phyloP scores from a whole-genome alignment of 176 grass and related monocot genomes.

The Tillandsia fasciculata region DNA sequence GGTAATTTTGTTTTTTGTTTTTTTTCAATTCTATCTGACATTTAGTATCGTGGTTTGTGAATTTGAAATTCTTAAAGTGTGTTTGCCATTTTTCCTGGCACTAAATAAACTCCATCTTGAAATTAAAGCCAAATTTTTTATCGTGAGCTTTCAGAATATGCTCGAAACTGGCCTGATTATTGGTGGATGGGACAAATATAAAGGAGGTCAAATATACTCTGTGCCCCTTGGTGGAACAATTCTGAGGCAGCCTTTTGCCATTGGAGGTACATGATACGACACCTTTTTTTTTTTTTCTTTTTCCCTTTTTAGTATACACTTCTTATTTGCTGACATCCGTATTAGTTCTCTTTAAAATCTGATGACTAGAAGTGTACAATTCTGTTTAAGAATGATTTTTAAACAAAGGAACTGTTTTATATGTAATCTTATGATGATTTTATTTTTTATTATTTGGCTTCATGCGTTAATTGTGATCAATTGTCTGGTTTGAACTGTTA shows the following conservation, averaged over 20 bases:
- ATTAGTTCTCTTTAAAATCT: too few relatives aligned
- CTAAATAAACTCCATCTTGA: too few relatives aligned
- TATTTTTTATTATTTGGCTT: too few relatives aligned
- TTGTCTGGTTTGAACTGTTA: too few relatives aligned
- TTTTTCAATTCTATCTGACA: not conserved
- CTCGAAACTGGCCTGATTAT: slow-evolving; percentile 91
- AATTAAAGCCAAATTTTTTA: not conserved
- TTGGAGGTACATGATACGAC: slow-evolving; percentile 53
- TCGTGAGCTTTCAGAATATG: slow-evolving; percentile 50
- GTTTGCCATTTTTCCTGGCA: not conserved
- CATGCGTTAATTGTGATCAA: too few relatives aligned
- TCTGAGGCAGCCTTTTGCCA: slow-evolving; percentile 71
- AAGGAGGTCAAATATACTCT: slow-evolving; percentile 90
- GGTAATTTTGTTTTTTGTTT: slow-evolving; percentile 25
- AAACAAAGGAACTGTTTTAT: too few relatives aligned
- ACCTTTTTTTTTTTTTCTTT: not conserved
- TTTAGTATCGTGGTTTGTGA: not conserved
- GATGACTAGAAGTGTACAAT: too few relatives aligned
- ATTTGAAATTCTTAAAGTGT: not conserved
- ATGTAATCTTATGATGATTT: too few relatives aligned
- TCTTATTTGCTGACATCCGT: not conserved
- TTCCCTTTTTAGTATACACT: not conserved
- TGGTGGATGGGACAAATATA: slow-evolving; percentile 97
- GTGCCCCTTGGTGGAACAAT: slow-evolving; percentile 92
- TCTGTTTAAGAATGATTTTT: too few relatives aligned